phyloP scores from a whole-genome alignment of 306 rosid genomes.

The Trifolium repens region DNA sequence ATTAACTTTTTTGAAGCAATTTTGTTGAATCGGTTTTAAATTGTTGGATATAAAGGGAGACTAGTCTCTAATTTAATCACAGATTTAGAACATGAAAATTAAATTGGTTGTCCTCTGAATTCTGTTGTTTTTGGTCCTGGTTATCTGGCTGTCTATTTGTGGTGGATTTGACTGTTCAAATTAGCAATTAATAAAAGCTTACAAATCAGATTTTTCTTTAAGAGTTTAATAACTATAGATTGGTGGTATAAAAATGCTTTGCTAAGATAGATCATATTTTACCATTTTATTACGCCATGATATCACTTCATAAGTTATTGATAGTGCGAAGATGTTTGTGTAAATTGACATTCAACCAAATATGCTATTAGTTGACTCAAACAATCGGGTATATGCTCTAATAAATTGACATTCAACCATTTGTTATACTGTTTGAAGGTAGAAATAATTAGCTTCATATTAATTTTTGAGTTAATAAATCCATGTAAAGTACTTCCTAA shows the following conservation, averaged over 20 bases:
- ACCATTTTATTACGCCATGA: background rate
- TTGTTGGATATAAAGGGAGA: too few species aligned
- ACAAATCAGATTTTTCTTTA: constrained; percentile 31
- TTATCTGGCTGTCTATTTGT: constrained; percentile 90
- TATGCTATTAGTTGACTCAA: too few species aligned
- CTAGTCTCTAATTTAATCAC: too few species aligned
- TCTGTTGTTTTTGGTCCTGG: constrained; percentile 66
- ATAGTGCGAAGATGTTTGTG: background rate
- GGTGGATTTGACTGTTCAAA: constrained; percentile 90
- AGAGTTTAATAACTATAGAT: constrained; percentile 1
- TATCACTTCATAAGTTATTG: background rate
- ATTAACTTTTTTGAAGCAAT: too few species aligned
- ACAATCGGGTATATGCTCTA: too few species aligned
- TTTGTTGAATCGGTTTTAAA: too few species aligned
- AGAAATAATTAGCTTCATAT: too few species aligned
- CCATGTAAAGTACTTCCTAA: too few species aligned
- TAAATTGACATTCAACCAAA: background rate
- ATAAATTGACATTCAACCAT: too few species aligned
- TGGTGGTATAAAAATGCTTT: background rate
- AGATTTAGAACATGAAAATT: constrained; percentile 80
- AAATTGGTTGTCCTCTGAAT: constrained; percentile 81
- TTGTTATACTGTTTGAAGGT: too few species aligned
- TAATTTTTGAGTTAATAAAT: too few species aligned
- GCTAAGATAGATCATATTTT: background rate
- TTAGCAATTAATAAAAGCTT: constrained; percentile 41